phyloP scores from a whole-genome alignment of 2,329 filamentous ascomycete genomes.

The Colletotrichum ledebouriae region DNA sequence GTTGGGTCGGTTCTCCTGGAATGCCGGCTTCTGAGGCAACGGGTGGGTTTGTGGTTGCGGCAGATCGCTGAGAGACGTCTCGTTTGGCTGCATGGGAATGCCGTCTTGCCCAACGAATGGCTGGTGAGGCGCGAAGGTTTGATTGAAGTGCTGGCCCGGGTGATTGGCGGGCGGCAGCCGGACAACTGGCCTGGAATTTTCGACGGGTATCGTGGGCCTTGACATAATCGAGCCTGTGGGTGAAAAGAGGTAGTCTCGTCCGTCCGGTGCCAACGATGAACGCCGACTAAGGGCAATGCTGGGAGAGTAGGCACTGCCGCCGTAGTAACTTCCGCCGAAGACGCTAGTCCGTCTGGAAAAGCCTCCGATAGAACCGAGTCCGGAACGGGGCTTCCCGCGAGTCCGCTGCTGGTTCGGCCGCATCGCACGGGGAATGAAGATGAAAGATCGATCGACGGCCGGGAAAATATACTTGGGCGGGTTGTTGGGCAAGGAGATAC shows the following conservation, averaged over 20 bases:
- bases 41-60: slow-evolving; percentile 71
- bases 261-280: slow-evolving; percentile 78
- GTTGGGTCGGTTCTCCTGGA: slow-evolving; percentile 68
- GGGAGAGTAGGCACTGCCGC: slow-evolving; percentile 85
- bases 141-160: slow-evolving; percentile 23
- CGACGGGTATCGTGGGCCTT: slow-evolving; percentile 71
- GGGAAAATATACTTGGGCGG: slow-evolving; percentile 92
- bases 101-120: slow-evolving; percentile 40
- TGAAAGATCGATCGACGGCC: slow-evolving; percentile 90
- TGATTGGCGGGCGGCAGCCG: slow-evolving; percentile 78
- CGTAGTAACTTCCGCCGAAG: slow-evolving; percentile 75
- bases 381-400: slow-evolving; percentile 80
- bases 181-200: slow-evolving; percentile 79
- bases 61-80: slow-evolving; percentile 64
- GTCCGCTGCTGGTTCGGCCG: slow-evolving; percentile 91
- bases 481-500: slow-evolving; percentile 87
- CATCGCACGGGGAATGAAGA: slow-evolving; percentile 95
- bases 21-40: slow-evolving; percentile 69
- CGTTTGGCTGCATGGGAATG: slow-evolving; percentile 42
- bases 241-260: slow-evolving; percentile 82
- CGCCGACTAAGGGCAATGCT: slow-evolving; percentile 90
- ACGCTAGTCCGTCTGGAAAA: slow-evolving; percentile 86
- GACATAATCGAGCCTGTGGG: slow-evolving; percentile 85
- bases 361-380: slow-evolving; percentile 75
- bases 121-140: slow-evolving; percentile 43